These are phyloP conservation scores for Omphalotus olearius DNA, from an alignment of 1,284 basidiomycete genomes.

Conservation along the genomic window DNA sequence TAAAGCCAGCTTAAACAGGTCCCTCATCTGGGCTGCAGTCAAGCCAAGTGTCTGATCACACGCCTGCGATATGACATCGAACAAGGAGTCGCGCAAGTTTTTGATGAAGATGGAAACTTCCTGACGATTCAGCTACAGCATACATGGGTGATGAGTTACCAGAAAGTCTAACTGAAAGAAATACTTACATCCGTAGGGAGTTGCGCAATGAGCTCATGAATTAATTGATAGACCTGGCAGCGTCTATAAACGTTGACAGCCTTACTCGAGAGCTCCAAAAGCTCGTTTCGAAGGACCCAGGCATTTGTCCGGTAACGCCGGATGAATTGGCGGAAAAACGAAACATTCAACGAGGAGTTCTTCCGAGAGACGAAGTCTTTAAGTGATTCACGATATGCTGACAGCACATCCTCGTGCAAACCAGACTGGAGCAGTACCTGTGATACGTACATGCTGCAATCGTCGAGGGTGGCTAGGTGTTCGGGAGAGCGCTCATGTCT, in stretches of 20 bases:
- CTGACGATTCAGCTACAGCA: slow-evolving; percentile 15
- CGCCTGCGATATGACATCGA: slow-evolving; percentile 47
- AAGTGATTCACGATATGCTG: slow-evolving; percentile 67
- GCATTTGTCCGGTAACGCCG: slow-evolving; percentile 63
- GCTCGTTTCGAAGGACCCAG: slow-evolving; percentile 62
- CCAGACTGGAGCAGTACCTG: slow-evolving; percentile 48
- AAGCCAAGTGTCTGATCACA: slow-evolving; percentile 39
- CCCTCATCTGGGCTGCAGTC: slow-evolving; percentile 73
- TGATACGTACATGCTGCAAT: slow-evolving; percentile 72
- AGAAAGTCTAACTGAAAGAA: slow-evolving; percentile 1
- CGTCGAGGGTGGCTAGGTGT: slow-evolving; percentile 58
- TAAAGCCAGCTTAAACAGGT: slow-evolving; percentile 72
- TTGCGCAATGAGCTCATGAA: slow-evolving; percentile 65
- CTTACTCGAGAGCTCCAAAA: slow-evolving; percentile 51
- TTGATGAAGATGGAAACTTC: slow-evolving; percentile 46
- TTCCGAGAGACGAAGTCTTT: slow-evolving; percentile 81
- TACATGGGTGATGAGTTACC: slow-evolving; percentile 14
- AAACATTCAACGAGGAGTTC: slow-evolving; percentile 67
- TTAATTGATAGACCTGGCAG: slow-evolving; percentile 70
- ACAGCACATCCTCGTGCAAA: slow-evolving; percentile 41
- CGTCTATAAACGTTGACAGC: slow-evolving; percentile 75
- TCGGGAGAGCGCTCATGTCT: slow-evolving; percentile 65
- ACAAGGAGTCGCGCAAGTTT: slow-evolving; percentile 46
- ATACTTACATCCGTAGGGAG: slow-evolving; percentile 47
- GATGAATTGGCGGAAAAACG: slow-evolving; percentile 81